Conservation (phyloP, 257 asterid genomes). For the Linaria vulgaris region DNA sequence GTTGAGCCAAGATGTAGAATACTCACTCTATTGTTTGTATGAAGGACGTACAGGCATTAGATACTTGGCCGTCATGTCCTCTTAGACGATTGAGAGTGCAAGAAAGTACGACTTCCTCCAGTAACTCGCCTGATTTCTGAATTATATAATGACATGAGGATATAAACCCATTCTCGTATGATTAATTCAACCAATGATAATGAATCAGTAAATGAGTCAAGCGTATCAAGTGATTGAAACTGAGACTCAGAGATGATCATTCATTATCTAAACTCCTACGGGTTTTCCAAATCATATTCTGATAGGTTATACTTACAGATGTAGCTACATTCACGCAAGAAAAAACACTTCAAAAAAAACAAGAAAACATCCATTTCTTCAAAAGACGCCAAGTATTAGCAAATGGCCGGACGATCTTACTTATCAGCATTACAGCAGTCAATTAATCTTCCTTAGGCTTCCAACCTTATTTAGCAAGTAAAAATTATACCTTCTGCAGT, state of each 20-base stretch:
- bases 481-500: slow-evolving; percentile 68
- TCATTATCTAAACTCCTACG: slow-evolving; percentile 10
- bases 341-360: neutral
- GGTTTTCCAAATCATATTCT: slow-evolving; percentile 1
- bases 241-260: neutral
- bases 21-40: slow-evolving; percentile 77
- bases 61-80: slow-evolving; percentile 40
- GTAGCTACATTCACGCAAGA: neutral
- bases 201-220: neutral
- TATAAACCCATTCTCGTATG: slow-evolving; percentile 17
- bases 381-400: slow-evolving; percentile 18
- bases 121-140: slow-evolving; percentile 88
- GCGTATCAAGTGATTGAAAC: neutral
- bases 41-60: slow-evolving; percentile 77
- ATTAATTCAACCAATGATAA: slow-evolving; percentile 6
- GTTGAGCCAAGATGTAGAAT: slow-evolving; percentile 21
- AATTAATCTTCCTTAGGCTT: slow-evolving; percentile 13
- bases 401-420: slow-evolving; percentile 13
- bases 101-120: slow-evolving; percentile 91
- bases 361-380: neutral
- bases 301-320: neutral
- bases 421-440: slow-evolving; percentile 9
- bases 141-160: slow-evolving; percentile 33
- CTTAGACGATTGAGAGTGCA: slow-evolving; percentile 81
- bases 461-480: neutral